A percentile compares a stretch with the other conserved stretches of the same genome.
Evolutionary conservation across 768 basidiomycete genomes (phyloP).

Genomic region (Rhodotorula paludigena): DNA sequence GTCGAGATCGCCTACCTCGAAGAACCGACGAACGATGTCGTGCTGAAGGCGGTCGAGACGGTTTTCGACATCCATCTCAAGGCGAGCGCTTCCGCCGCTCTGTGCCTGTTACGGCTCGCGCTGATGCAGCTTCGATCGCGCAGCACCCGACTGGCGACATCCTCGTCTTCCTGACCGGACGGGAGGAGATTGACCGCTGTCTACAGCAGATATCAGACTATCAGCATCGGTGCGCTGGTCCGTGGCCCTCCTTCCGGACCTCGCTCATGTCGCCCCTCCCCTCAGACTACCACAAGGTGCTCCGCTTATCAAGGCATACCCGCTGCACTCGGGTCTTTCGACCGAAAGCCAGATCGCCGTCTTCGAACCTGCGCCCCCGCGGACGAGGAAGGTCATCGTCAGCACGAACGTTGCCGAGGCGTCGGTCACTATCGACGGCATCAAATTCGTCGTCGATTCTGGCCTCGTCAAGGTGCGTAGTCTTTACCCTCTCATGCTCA

Average conservation of each 20-base stretch:
- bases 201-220: slow-evolving; percentile 74
- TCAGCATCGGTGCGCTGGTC: slow-evolving; percentile 50
- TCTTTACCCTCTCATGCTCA: background rate
- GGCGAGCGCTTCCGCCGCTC: slow-evolving; percentile 50
- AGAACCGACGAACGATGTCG: slow-evolving; percentile 73
- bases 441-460: slow-evolving; percentile 86
- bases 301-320: slow-evolving; percentile 60
- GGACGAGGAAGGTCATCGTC: slow-evolving; percentile 80
- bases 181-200: slow-evolving; percentile 92
- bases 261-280: slow-evolving; percentile 54
- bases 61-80: slow-evolving; percentile 71
- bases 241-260: slow-evolving; percentile 46
- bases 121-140: slow-evolving; percentile 5
- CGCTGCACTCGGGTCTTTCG: slow-evolving; percentile 82
- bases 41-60: slow-evolving; percentile 71
- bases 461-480: slow-evolving; percentile 92
- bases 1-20: slow-evolving; percentile 85
- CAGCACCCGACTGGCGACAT: slow-evolving; percentile 83
- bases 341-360: slow-evolving; percentile 81
- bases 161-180: slow-evolving; percentile 85
- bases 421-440: slow-evolving; percentile 92
- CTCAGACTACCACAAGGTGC: slow-evolving; percentile 52
- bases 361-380: slow-evolving; percentile 70
- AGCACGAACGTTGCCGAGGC: slow-evolving; percentile 97
- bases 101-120: too few relatives aligned